Conservation (phyloP, 768 basidiomycete genomes). For the Russula griseocarnosa region DNA sequence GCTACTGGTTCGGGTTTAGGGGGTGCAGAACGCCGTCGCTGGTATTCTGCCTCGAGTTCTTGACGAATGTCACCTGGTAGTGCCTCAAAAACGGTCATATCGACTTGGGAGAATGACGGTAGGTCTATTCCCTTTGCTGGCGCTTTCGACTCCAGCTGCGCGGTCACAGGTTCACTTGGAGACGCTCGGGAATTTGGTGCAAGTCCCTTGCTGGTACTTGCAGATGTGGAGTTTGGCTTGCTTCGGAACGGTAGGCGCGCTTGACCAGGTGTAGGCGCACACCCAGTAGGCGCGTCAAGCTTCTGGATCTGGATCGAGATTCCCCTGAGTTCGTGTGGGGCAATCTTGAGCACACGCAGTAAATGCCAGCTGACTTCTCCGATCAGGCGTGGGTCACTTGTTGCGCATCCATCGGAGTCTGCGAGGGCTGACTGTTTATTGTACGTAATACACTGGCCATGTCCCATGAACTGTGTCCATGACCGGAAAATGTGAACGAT, state of each 20-base stretch:
- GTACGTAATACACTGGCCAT: conserved; percentile 79
- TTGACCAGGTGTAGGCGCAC: conserved; percentile 49
- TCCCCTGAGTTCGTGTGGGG: conserved; percentile 84
- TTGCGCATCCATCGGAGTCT: conserved; percentile 60
- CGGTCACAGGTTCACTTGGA: conserved; percentile 14
- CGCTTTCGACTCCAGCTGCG: neutral
- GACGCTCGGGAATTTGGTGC: conserved; percentile 1
- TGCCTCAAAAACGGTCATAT: conserved; percentile 63
- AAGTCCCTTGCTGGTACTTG: conserved; percentile 2
- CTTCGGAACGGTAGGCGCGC: conserved; percentile 55
- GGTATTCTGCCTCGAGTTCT: conserved; percentile 66
- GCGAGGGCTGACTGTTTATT: conserved; percentile 66
- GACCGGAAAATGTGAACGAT: conserved; percentile 12
- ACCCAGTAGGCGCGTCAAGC: conserved; percentile 52
- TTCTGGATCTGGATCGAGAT: conserved; percentile 90
- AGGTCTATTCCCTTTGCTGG: conserved; percentile 35
- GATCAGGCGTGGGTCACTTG: conserved; percentile 67
- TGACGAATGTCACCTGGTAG: conserved; percentile 64
- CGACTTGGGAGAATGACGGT: conserved; percentile 74
- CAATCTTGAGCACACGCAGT: conserved; percentile 67
- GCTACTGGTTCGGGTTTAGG: conserved; percentile 26
- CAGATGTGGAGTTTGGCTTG: conserved; percentile 14
- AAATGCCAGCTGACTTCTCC: conserved; percentile 75
- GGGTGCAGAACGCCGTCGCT: conserved; percentile 50
- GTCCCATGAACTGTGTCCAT: conserved; percentile 73